These are phyloP conservation scores for Cinnamomum micranthum DNA, from an alignment of 164 flowering plant species.

Conservation along the genomic window DNA sequence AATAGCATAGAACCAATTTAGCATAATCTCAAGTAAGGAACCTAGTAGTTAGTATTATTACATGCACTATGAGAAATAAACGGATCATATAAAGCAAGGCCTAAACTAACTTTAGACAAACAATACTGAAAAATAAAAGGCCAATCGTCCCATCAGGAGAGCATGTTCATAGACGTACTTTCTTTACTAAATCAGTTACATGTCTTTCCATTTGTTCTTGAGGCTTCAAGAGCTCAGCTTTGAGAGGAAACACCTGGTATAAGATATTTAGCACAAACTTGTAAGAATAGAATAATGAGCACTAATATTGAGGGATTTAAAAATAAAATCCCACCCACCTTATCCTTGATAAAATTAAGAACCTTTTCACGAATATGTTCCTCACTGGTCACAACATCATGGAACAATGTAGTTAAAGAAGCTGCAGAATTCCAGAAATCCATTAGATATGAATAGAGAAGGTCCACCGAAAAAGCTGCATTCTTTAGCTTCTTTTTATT, in stretches of 20 bases:
- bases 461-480: background rate
- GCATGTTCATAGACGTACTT: conserved; percentile 30
- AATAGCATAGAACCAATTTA: conserved; percentile 19
- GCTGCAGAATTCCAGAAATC: conserved; percentile 42
- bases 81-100: background rate
- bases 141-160: background rate
- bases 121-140: background rate
- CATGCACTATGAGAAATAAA: background rate
- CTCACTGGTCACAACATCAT: conserved; percentile 62
- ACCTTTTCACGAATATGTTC: conserved; percentile 86
- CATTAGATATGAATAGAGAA: background rate
- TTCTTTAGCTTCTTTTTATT: background rate
- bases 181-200: conserved; percentile 86
- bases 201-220: conserved; percentile 93
- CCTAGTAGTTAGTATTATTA: background rate
- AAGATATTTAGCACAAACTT: conserved; percentile 4
- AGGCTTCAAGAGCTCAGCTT: conserved; percentile 84
- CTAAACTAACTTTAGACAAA: no score
- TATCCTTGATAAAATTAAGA: conserved; percentile 72
- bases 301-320: background rate
- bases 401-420: conserved; percentile 76
- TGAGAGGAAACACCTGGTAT: conserved; percentile 82
- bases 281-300: conserved; percentile 1
- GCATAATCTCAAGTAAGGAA: background rate
- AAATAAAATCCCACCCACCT: conserved; percentile 39